Evolutionary conservation across 768 basidiomycete genomes (phyloP).

Genomic region (Agrocybe pediades): DNA sequence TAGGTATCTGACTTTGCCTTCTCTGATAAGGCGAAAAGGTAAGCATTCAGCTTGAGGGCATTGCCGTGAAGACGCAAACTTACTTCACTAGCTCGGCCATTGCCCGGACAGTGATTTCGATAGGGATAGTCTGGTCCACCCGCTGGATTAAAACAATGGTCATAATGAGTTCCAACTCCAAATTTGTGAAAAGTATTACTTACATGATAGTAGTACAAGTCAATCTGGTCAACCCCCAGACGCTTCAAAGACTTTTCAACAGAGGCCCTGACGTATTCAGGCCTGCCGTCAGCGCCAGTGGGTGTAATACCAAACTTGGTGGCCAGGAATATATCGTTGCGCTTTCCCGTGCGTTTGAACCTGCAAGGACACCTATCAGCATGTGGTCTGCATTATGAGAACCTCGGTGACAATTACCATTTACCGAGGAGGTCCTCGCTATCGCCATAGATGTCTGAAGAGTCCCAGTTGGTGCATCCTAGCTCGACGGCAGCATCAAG

Average conservation of each 20-base stretch:
- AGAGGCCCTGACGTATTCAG: conserved; percentile 40
- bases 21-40: conserved; percentile 11
- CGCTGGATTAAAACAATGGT: too few species aligned
- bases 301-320: conserved; percentile 46
- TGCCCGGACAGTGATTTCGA: conserved; percentile 51
- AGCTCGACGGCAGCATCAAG: conserved; percentile 42
- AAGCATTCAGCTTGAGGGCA: neutral
- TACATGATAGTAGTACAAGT: conserved; percentile 50
- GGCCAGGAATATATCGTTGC: conserved; percentile 61
- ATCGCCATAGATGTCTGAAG: conserved; percentile 47
- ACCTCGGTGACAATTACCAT: too few species aligned
- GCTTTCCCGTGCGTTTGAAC: conserved; percentile 54
- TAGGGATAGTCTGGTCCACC: conserved; percentile 42
- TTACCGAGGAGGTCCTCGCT: conserved; percentile 46
- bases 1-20: conserved; percentile 48
- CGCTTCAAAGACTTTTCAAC: conserved; percentile 40
- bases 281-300: conserved; percentile 25
- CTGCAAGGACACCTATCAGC: conserved; percentile 20
- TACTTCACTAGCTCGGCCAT: conserved; percentile 56
- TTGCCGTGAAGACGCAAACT: conserved; percentile 1
- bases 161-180: neutral
- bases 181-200: neutral
- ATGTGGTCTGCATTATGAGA: neutral
- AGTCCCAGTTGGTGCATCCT: conserved; percentile 52
- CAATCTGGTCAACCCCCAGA: conserved; percentile 42